Evolutionary conservation across 495 filamentous ascomycete species (phyloP).

Genomic region (Talaromyces proteolyticus): DNA sequence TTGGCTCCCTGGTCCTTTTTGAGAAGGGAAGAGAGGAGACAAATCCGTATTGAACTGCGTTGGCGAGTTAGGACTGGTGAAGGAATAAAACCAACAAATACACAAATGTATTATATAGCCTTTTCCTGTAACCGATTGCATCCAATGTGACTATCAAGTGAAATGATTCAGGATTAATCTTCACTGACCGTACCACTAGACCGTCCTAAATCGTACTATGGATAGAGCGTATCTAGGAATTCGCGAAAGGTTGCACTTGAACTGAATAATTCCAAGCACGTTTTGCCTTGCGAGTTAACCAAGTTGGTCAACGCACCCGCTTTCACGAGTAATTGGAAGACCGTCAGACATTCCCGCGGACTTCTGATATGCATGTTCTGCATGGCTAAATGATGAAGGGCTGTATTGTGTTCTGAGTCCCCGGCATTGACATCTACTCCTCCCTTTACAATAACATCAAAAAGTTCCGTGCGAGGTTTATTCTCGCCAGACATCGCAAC

Average conservation of each 20-base stretch:
- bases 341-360: background rate
- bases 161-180: conserved; percentile 1
- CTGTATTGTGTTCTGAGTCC: conserved; percentile 3
- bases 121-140: background rate
- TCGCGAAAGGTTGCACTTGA: conserved; percentile 4
- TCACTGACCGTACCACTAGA: conserved; percentile 3
- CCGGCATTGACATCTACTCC: conserved; percentile 6
- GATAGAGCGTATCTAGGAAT: conserved; percentile 1
- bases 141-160: conserved; percentile 1
- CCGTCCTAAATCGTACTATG: conserved; percentile 3
- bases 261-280: conserved; percentile 6
- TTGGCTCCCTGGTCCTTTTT: background rate
- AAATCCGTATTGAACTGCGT: conserved; percentile 1
- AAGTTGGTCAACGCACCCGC: conserved; percentile 3
- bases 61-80: conserved; percentile 1
- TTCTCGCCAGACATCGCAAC: background rate
- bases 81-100: conserved; percentile 1
- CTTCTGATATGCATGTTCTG: conserved; percentile 1
- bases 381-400: conserved; percentile 4
- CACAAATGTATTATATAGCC: background rate
- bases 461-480: background rate
- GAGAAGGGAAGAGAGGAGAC: background rate
- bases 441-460: background rate
- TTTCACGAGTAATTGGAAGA: conserved; percentile 6
- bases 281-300: conserved; percentile 5